These are phyloP conservation scores for Yamadazyma mexicana DNA, from an alignment of 1,139 yeast species.

Conservation along the genomic window DNA sequence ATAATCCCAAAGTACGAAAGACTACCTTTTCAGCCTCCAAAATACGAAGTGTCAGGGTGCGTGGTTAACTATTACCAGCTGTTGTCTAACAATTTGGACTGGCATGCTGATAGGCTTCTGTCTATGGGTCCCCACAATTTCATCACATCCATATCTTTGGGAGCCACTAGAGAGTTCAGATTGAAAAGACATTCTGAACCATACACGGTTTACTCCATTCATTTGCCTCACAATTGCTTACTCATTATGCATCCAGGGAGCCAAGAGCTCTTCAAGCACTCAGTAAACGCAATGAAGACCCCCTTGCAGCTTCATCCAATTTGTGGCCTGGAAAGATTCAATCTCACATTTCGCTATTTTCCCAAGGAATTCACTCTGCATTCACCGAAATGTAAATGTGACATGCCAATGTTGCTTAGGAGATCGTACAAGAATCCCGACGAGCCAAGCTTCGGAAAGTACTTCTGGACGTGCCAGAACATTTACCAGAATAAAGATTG, in stretches of 20 bases:
- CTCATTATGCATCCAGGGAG: conserved; percentile 75
- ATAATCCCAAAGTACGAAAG: conserved; percentile 28
- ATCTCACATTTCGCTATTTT: conserved; percentile 62
- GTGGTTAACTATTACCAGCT: conserved; percentile 56
- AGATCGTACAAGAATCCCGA: conserved; percentile 39
- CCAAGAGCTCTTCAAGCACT: conserved; percentile 70
- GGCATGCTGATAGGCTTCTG: conserved; percentile 73
- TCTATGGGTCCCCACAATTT: conserved; percentile 68
- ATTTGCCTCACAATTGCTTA: conserved; percentile 64
- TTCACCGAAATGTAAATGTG: conserved; percentile 55
- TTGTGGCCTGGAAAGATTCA: conserved; percentile 53
- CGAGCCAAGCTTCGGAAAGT: conserved; percentile 44
- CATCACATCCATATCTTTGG: conserved; percentile 65
- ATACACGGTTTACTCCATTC: conserved; percentile 45
- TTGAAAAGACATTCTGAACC: conserved; percentile 39
- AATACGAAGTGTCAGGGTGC: conserved; percentile 51
- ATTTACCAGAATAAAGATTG: conserved; percentile 44
- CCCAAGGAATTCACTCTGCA: conserved; percentile 31
- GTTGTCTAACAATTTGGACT: conserved; percentile 55
- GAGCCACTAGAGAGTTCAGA: conserved; percentile 66
- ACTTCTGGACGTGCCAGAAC: conserved; percentile 54
- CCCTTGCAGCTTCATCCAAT: conserved; percentile 43
- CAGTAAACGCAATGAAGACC: conserved; percentile 31
- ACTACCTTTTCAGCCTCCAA: conserved; percentile 21
- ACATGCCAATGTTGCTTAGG: conserved; percentile 45